Percentiles rank a stretch among this genome's conserved stretches.
These are phyloP conservation scores for Panicum hallii DNA, from an alignment of 202 grass and related monocot species.

Conservation along the genomic window DNA sequence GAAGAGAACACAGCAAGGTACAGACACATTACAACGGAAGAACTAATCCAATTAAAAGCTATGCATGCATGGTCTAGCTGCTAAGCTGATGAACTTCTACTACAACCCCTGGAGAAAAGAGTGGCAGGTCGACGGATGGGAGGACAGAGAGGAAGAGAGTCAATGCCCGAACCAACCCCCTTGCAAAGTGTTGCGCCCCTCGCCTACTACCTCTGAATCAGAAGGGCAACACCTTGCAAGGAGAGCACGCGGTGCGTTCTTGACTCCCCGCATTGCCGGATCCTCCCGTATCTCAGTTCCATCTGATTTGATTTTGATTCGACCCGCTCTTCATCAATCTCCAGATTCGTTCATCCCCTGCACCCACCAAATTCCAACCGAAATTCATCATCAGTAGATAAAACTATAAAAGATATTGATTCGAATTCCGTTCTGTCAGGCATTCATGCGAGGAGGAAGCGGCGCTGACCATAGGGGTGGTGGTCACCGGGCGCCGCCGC, in stretches of 20 bases:
- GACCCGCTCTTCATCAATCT: conserved; percentile 48
- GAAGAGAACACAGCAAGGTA: background rate
- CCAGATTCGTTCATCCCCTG: conserved; percentile 30
- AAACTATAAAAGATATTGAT: background rate
- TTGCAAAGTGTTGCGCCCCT: conserved; percentile 66
- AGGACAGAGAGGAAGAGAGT: conserved; percentile 52
- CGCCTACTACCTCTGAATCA: conserved; percentile 41
- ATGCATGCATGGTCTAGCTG: conserved; percentile 17
- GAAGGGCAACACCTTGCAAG: conserved; percentile 65
- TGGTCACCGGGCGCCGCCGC: background rate
- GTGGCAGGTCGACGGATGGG: conserved; percentile 34
- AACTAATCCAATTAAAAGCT: conserved; percentile 8
- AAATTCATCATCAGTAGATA: background rate
- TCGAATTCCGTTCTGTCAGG: background rate
- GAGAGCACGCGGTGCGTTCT: conserved; percentile 95
- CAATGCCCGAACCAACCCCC: conserved; percentile 99
- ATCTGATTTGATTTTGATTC: background rate
- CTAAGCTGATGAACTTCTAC: conserved; percentile 2
- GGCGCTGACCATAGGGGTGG: conserved; percentile 28
- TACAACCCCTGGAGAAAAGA: conserved; percentile 39
- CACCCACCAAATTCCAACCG: background rate
- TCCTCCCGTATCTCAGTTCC: conserved; percentile 1
- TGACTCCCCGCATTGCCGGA: conserved; percentile 74
- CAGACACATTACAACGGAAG: background rate
- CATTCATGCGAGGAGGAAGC: background rate